Percentiles rank a stretch among this genome's conserved stretches.
Conservation (phyloP, 1,284 basidiomycete genomes). For the Vanrija pseudolonga region DNA sequence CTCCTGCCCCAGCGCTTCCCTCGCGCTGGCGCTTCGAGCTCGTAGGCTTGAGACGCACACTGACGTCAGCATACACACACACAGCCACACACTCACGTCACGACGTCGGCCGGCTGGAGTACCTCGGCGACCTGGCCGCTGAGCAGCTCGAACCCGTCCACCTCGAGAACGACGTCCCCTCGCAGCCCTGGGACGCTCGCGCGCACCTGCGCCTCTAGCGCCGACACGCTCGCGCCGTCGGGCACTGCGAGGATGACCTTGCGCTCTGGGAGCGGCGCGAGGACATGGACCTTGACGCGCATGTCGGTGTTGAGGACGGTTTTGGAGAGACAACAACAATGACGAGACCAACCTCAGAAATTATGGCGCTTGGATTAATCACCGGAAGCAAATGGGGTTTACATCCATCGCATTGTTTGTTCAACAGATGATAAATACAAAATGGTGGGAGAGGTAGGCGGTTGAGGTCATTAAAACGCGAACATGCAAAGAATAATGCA, state of each 20-base stretch:
- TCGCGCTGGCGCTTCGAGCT: constrained; percentile 11
- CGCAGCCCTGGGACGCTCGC: background rate
- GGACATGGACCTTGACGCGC: constrained; percentile 34
- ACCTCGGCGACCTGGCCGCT: constrained; percentile 31
- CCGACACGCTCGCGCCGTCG: background rate
- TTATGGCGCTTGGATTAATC: no score
- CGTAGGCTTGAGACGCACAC: constrained; percentile 21
- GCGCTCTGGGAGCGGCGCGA: constrained; percentile 28
- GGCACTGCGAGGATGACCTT: constrained; percentile 25
- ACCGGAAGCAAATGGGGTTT: no score
- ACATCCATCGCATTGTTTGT: no score
- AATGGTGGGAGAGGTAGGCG: no score
- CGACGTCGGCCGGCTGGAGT: constrained; percentile 37
- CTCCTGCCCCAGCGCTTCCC: background rate
- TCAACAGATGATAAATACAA: no score
- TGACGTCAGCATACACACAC: constrained; percentile 10
- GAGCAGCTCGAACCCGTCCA: constrained; percentile 49
- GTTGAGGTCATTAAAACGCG: no score
- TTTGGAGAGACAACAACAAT: no score
- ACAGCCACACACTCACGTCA: constrained; percentile 34
- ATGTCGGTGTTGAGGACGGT: constrained; percentile 11
- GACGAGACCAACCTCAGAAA: no score
- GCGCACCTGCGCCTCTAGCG: constrained; percentile 1
- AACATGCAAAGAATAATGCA: no score
- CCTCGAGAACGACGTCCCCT: constrained; percentile 29